Conservation (phyloP, 2,329 filamentous ascomycete genomes). For the Fusarium buxicola region DNA sequence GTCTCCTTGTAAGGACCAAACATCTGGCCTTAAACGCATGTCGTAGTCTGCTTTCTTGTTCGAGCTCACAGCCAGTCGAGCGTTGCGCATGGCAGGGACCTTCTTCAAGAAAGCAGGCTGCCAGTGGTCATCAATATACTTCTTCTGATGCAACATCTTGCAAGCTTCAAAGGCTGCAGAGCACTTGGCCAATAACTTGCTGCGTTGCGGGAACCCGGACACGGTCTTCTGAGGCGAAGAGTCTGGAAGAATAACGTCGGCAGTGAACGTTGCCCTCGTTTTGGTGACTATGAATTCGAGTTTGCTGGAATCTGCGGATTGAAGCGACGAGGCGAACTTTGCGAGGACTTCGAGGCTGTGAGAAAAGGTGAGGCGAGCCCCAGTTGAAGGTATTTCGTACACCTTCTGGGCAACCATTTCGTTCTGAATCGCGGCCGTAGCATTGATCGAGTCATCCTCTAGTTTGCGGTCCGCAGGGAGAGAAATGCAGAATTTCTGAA, state of each 20-base stretch:
- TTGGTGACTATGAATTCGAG: slow-evolving; percentile 72
- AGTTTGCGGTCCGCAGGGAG: slow-evolving; percentile 78
- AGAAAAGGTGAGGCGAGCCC: slow-evolving; percentile 82
- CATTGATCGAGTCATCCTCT: slow-evolving; percentile 39
- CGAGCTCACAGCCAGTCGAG: slow-evolving; percentile 81
- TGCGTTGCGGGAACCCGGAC: slow-evolving; percentile 71
- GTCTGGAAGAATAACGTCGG: slow-evolving; percentile 83
- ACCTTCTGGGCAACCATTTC: slow-evolving; percentile 55
- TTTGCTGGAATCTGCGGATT: slow-evolving; percentile 45
- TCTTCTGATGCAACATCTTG: slow-evolving; percentile 71
- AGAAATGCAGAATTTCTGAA: slow-evolving; percentile 80
- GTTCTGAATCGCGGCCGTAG: slow-evolving; percentile 20
- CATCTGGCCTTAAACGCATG: slow-evolving; percentile 81
- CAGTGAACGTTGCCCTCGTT: slow-evolving; percentile 71
- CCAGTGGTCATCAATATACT: slow-evolving; percentile 78
- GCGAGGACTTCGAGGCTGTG: slow-evolving; percentile 78
- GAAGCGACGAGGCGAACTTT: slow-evolving; percentile 77
- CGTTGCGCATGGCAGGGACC: slow-evolving; percentile 87
- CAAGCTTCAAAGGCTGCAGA: slow-evolving; percentile 91
- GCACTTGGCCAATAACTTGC: slow-evolving; percentile 84
- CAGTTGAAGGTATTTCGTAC: slow-evolving; percentile 73
- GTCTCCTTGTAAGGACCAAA: slow-evolving; percentile 70
- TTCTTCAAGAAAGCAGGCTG: slow-evolving; percentile 78
- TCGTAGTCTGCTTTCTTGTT: slow-evolving; percentile 79
- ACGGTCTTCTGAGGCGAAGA: slow-evolving; percentile 76